Evolutionary conservation across 441 rosid genomes (phyloP), one percentile per base, ranked within the genome.

Genomic region (Dalechampia spathulata): DNA sequence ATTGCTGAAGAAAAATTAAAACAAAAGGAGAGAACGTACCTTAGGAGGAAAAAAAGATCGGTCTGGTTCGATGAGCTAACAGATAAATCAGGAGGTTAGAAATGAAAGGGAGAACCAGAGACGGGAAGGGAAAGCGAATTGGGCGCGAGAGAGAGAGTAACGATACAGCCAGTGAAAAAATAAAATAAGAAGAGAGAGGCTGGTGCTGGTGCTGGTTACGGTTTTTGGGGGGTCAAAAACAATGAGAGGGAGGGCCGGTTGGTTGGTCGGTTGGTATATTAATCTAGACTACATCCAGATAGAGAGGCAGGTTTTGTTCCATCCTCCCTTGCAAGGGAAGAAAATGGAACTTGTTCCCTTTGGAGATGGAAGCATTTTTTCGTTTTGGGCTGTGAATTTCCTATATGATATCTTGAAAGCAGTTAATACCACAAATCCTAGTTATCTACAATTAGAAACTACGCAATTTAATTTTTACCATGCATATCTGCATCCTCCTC

Each of bases 331-430:
- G 34, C 15, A 39, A 34, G 49, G 4, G 42, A 62, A 62, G 49
- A 19, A 54, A 60, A 40, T 15, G 34, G 78, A 80, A 71, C 54
- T 75, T 2, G 66, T 80, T 46, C 80, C 52, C 14, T 49, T 26
- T 49, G 52, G 52, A 15, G 36, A 52, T 26, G 66, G 60, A 5
- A 46, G 66, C 10, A 62, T 58, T 13, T 52, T 61, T n/a, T n/a
- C n/a, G n/a, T n/a, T n/a, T n/a, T n/a, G 4, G 53, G 61, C 80
- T 76, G 77, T 0, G 86, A 86, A 39, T 63, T 81, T 13, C 70
- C 80, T 57, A 63, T 80, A 72, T 86, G 75, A 5, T 16, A 53
- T 13, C n/a, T n/a, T n/a, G n/a, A n/a, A n/a, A n/a, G n/a, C n/a
- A n/a, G n/a, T n/a, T n/a, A n/a, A n/a, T n/a, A n/a, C n/a, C n/a